Percentiles rank a stretch among this genome's conserved stretches.
These are phyloP conservation scores for Beauveria sp. DNA, from an alignment of 2,329 filamentous ascomycete genomes.

Conservation along the genomic window DNA sequence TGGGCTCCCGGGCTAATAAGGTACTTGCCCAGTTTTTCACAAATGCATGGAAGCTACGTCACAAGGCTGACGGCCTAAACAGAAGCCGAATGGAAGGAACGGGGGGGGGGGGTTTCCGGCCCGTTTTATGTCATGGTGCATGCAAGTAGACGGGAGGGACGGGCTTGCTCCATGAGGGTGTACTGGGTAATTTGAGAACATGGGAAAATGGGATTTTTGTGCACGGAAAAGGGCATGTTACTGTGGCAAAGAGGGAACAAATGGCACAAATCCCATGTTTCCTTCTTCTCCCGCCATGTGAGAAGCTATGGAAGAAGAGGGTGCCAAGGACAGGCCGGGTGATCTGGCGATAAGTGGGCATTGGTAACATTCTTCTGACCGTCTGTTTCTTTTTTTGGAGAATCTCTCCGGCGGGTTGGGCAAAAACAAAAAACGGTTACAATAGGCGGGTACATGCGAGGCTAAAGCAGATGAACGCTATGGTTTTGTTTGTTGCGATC, in stretches of 20 bases:
- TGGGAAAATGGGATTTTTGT: background rate
- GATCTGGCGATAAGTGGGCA: background rate
- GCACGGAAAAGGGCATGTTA: background rate
- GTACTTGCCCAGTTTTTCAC: too few relatives aligned
- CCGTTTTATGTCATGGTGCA: conserved; percentile 7
- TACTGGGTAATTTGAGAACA: background rate
- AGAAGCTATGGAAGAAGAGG: background rate
- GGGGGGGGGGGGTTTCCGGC: background rate
- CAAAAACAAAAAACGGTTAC: too few relatives aligned
- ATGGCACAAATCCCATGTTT: background rate
- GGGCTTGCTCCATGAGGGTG: too few relatives aligned
- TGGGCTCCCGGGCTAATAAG: background rate
- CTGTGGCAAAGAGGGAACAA: background rate
- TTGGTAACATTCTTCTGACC: background rate
- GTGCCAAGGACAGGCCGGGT: background rate
- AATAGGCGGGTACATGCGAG: too few relatives aligned
- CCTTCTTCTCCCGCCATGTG: too few relatives aligned
- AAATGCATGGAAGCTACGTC: conserved; percentile 5
- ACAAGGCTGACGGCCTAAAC: conserved; percentile 7
- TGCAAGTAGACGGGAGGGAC: background rate
- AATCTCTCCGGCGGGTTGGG: too few relatives aligned
- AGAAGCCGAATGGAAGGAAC: background rate
- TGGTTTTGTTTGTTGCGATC: too few relatives aligned
- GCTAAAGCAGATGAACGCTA: too few relatives aligned
- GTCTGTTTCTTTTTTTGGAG: background rate